Evolutionary conservation across 192 early-diverging fungal genomes (phyloP), one percentile per base, ranked within the genome.

Genomic region (Endogone sp.): DNA sequence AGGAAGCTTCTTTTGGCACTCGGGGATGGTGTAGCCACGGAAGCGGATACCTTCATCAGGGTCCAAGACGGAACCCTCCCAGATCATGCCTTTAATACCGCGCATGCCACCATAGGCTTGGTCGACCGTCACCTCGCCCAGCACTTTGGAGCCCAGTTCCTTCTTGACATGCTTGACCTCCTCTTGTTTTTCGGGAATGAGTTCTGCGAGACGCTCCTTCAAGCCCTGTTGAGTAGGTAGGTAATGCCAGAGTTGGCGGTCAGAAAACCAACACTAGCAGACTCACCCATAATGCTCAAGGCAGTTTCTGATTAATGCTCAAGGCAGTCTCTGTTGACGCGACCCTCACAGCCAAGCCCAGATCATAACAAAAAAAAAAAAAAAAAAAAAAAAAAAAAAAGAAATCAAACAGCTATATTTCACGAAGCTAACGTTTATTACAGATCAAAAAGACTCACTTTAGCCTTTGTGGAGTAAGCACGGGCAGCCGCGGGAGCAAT

Each of bases 61-160:
- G 78, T 99, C 97, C 63, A 99, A 86, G 54, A 99, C 94, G 77
- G 97, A 99, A 67, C 93, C 93, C 81, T 99, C 97, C 93, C 93
- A 96, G 81, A 99, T 85, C 71, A 99, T 90, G 79, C 95, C 95
- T 90, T 99, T 99, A 87, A 99, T 95, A 68, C 95, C 97, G 81
- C 97, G 92, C 95, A 99, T 99, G 77, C 97, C 97, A 74, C 97
- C 97, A 80, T 97, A 97, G 31, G 79, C 93, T 93, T 97, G 96
- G 82, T 99, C 95, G 72, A 99, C 94, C 29, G 97, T 98, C 71
- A 91, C 93, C 78, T 94, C 89, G 69, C 97, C 97, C 57, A 99
- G 85, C 63, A 91, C 89, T 84, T 94, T 90, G 74, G 76, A 80
- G 62, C 97, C 97, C 71, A 93, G 89, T 86, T 96, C 92, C 74